Conservation (phyloP, 2,329 filamentous ascomycete species). For the Fusarium temperatum region DNA sequence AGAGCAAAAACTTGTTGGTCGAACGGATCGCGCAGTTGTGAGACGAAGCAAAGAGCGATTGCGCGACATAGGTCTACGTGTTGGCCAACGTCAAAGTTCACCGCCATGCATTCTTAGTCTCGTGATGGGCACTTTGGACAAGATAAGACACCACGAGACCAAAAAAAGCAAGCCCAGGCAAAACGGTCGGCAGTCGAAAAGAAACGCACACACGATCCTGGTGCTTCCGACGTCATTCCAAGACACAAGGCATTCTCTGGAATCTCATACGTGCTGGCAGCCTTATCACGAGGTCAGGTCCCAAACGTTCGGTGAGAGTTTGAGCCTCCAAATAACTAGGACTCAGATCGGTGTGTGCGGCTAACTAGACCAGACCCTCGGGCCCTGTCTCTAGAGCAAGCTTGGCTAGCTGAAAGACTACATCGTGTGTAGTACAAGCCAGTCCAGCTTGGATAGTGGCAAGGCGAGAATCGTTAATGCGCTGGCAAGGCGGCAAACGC, state of each 20-base stretch:
- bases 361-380: not conserved
- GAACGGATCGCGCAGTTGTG: not conserved
- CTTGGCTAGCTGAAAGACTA: constrained; percentile 37
- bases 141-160: constrained; percentile 29
- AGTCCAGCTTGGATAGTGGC: constrained; percentile 36
- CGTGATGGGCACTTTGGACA: constrained; percentile 16
- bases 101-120: constrained; percentile 26
- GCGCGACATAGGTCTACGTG: constrained; percentile 17
- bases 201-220: constrained; percentile 2
- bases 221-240: constrained; percentile 29
- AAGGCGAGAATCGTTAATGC: constrained; percentile 26
- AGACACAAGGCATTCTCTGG: constrained; percentile 28
- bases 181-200: constrained; percentile 28
- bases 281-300: constrained; percentile 27
- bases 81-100: constrained; percentile 22
- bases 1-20: constrained; percentile 23
- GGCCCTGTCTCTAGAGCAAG: constrained; percentile 10
- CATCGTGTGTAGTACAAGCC: not conserved
- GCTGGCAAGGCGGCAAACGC: constrained; percentile 40
- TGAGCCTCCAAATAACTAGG: constrained; percentile 20
- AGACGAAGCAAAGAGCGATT: constrained; percentile 5
- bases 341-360: constrained; percentile 22
- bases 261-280: constrained; percentile 1
- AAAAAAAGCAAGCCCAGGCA: constrained; percentile 13
- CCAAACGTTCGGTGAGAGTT: constrained; percentile 30